phyloP scores from a whole-genome alignment of 73 alveolate genomes.

The Durusdinium trenchii region DNA sequence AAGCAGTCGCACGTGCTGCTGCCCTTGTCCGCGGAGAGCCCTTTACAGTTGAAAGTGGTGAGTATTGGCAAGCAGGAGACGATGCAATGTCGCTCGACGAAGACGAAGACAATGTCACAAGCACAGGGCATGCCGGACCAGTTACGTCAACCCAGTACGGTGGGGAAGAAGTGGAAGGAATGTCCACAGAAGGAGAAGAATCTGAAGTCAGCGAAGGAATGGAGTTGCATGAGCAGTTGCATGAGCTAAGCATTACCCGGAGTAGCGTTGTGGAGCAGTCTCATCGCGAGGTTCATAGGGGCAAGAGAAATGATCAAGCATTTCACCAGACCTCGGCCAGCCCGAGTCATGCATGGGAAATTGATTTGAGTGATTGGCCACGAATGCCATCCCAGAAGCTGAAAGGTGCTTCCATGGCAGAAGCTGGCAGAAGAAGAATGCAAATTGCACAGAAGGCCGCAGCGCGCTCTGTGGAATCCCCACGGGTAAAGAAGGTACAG shows the following conservation, averaged over 20 bases:
- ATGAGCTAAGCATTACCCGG: not conserved
- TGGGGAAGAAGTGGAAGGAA: not conserved
- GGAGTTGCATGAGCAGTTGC: not conserved
- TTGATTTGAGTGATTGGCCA: conserved; percentile 6
- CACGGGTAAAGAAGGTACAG: too few species aligned
- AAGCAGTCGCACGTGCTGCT: not conserved
- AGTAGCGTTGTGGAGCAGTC: conserved; percentile 34
- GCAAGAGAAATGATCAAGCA: too few species aligned
- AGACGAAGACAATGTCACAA: too few species aligned
- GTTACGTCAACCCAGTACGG: not conserved
- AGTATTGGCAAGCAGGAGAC: too few species aligned
- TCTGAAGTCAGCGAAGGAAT: not conserved
- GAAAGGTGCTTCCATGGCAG: not conserved
- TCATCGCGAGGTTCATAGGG: too few species aligned
- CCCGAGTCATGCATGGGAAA: conserved; percentile 13
- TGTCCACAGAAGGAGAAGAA: not conserved
- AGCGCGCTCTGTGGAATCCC: not conserved
- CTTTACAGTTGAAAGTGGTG: too few species aligned
- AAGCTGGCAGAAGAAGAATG: not conserved
- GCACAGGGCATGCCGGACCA: too few species aligned
- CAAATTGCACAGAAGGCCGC: conserved; percentile 31
- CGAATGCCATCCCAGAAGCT: conserved; percentile 4
- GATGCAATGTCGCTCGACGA: too few species aligned
- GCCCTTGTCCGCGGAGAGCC: conserved; percentile 40
- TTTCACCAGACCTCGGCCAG: too few species aligned